Evolutionary conservation across 768 basidiomycete genomes (phyloP), one percentile per base, ranked within the genome.

Genomic region (Collybia sp.): DNA sequence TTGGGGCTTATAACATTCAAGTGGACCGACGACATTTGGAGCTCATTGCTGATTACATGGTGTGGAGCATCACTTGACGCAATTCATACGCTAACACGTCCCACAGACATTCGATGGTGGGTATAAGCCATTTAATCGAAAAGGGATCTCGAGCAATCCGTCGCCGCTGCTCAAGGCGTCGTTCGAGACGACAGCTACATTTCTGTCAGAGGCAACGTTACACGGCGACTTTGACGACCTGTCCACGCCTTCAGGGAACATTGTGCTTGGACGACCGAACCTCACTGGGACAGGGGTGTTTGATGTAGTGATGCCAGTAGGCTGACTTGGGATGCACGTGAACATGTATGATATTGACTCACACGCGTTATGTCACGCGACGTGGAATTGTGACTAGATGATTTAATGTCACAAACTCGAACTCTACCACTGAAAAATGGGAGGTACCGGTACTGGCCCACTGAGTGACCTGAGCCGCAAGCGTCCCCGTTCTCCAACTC

Each of bases 21-120:
- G 95, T 99, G 47, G 86, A 98, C 66, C 79, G 79, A 52, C 82
- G 96, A 40, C 96, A 99, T 71, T 73, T 98, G 40, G 93, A 95
- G 57, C 75, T 99, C 52, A 96, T 99, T 62, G 96, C 96, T 12
- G 96, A 99, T 65, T 99, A 98, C 64, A 99, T 99, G 96, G 95
- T 95, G 58, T 54, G 85, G 59, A n/a, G 1, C 10, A 13, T 12
- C 5, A 16, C 13, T 18, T 16, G 25, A 43, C 18, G 25, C 33
- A 34, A 17, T 33, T 10, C 2, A 11, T 19, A 19, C 19, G 40
- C 31, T 46, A 34, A 30, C 37, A 30, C 12, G n/a, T 16, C 42
- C 47, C 44, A 16, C 44, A 98, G 95, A 98, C 96, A 0, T 97
- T 93, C 62, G 94, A 97, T 45, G 96, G 96, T 25, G 93, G 88